Conservation (phyloP, 257 asterid genomes). For the Capsicum baccatum region DNA sequence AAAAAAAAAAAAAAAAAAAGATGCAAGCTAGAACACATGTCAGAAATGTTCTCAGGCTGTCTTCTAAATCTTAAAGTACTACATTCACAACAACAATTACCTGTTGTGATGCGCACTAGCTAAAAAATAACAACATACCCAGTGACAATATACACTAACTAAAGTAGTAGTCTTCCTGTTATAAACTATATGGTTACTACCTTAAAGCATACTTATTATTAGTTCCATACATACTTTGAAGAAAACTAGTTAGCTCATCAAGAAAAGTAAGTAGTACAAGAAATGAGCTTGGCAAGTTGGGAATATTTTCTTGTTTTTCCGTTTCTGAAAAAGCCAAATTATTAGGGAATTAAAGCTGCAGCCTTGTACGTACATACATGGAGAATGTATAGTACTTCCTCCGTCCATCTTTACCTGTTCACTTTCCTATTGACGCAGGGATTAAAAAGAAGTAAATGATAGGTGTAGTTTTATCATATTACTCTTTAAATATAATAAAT, state of each 20-base stretch:
- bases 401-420: no score
- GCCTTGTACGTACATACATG: neutral
- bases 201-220: neutral
- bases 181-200: neutral
- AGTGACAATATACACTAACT: neutral
- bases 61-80: neutral
- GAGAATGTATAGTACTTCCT: neutral
- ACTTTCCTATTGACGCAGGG: no score
- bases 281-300: neutral
- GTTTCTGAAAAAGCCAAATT: neutral
- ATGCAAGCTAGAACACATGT: neutral
- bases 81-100: no score
- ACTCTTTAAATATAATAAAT: no score
- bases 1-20: neutral
- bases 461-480: no score
- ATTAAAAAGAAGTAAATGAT: no score
- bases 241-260: neutral
- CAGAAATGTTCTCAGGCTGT: conserved; percentile 6
- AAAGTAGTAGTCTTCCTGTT: no score
- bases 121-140: no score
- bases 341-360: conserved; percentile 13
- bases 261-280: neutral
- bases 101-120: no score
- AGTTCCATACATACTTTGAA: conserved; percentile 23
- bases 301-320: conserved; percentile 14